Evolutionary conservation across 192 early-diverging fungal species (phyloP), one percentile per base, ranked within the genome.

Genomic region (Dissophora ornata): DNA sequence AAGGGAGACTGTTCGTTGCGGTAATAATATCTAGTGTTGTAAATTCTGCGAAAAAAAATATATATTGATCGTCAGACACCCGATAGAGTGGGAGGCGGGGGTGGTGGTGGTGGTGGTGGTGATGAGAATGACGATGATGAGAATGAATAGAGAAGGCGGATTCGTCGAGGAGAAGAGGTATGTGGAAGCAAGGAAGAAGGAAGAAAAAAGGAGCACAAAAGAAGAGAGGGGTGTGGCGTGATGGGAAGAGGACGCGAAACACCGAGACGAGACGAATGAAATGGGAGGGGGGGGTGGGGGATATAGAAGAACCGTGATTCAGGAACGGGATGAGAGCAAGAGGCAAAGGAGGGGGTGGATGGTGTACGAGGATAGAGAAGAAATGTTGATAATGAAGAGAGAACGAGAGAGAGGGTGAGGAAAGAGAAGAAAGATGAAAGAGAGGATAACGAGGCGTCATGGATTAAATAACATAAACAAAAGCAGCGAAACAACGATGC

Each of bases 1-100:
- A 67, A 18, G 73, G 73, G 0, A 77, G 56, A 30, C 57, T 48
- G 59, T 59, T 77, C 21, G 42, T 67, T 18, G 70, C 42, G 19
- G 56, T 65, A 47, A 65, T 70, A 32, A 54, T 74, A 26, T 65
- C 53, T 57, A 71, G 22, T 15, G 52, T 32, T 61, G 67, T 9
- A 18, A 24, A 28, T 38, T 9, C 13, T 38, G 36, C 6, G 7
- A 38, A 38, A 38, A 38, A 13, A 38, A 13, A 13, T 38, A 38
- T 9, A 13, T 13, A 13, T 38, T 38, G 36, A 38, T 38, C 36
- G 36, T 38, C 36, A 38, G 36, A 38, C 6, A 6, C 13, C 36
- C 36, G 21, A 16, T 2, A 21, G 48, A 50, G 48, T 13, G 15
- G 36, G 13, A 38, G 36, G n/a, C n/a, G n/a, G n/a, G n/a, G n/a